These are phyloP conservation scores for Exophiala oligosperma DNA, from an alignment of 2,329 filamentous ascomycete species.

Conservation along the genomic window DNA sequence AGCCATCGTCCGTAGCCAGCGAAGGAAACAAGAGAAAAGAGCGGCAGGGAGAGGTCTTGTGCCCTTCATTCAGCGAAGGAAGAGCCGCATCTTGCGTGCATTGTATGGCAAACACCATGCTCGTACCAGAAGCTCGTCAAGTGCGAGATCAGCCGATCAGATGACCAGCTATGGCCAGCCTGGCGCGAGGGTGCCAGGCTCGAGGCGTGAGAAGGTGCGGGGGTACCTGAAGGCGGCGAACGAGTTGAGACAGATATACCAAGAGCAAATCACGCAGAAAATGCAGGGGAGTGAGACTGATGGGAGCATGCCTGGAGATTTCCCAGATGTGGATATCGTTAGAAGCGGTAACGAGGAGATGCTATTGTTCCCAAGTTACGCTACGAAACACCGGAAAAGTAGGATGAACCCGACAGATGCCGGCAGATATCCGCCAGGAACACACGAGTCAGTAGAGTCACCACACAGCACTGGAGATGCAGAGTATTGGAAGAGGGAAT, in stretches of 20 bases:
- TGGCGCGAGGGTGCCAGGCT: slow-evolving; percentile 59
- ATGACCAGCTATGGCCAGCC: slow-evolving; percentile 26
- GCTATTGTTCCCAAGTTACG: slow-evolving; percentile 93
- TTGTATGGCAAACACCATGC: slow-evolving; percentile 31
- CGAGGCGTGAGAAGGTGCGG: slow-evolving; percentile 75
- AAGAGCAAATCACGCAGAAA: slow-evolving; percentile 54
- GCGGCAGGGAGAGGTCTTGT: slow-evolving; percentile 51
- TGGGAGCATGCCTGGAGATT: slow-evolving; percentile 68
- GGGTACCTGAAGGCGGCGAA: slow-evolving; percentile 71
- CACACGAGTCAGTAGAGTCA: slow-evolving; percentile 40
- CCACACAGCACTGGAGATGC: slow-evolving; percentile 57
- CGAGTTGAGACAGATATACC: slow-evolving; percentile 68
- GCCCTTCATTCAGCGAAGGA: slow-evolving; percentile 38
- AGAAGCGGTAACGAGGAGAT: slow-evolving; percentile 84
- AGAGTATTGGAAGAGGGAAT: slow-evolving; percentile 76
- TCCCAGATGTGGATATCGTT: slow-evolving; percentile 80
- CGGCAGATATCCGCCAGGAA: slow-evolving; percentile 32
- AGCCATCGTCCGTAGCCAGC: slow-evolving; percentile 67
- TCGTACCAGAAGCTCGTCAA: slow-evolving; percentile 7
- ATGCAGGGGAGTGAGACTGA: slow-evolving; percentile 46
- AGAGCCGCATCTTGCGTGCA: slow-evolving; percentile 35
- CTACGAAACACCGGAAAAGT: slow-evolving; percentile 66
- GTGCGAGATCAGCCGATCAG: slow-evolving; percentile 24
- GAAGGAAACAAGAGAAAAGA: slow-evolving; percentile 51
- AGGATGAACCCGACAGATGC: slow-evolving; percentile 31